phyloP scores from a whole-genome alignment of 768 basidiomycete genomes.

The Tulasnella sp. region DNA sequence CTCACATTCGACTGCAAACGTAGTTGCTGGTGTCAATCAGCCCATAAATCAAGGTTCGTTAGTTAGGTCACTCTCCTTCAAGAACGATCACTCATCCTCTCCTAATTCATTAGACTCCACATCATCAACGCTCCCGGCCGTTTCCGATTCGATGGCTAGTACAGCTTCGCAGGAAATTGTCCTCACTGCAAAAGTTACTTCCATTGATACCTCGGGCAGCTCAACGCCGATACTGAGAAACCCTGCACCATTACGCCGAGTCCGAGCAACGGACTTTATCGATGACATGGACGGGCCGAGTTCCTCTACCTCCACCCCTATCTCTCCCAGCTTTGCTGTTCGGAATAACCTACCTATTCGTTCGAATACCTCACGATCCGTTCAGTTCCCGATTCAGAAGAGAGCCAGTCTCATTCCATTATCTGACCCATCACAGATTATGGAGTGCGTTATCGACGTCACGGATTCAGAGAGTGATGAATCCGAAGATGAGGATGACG shows the following conservation, averaged over 20 bases:
- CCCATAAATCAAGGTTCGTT: not conserved
- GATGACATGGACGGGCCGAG: not conserved
- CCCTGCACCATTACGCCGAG: not conserved
- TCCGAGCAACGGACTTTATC: constrained; percentile 13
- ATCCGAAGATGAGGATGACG: constrained; percentile 10
- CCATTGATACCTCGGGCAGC: not conserved
- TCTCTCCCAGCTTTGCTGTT: not conserved
- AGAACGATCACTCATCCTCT: not conserved
- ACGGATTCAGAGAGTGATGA: no score
- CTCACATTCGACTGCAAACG: not conserved
- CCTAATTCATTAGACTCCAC: not conserved
- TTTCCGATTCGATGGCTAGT: not conserved
- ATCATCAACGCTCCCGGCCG: not conserved
- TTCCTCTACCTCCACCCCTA: not conserved
- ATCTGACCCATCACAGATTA: not conserved
- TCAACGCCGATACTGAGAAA: not conserved
- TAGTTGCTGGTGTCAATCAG: not conserved
- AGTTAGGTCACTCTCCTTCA: not conserved
- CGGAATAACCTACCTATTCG: no score
- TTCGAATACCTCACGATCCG: no score
- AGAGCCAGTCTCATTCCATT: no score
- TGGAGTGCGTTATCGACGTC: constrained; percentile 5
- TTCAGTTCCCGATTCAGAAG: no score
- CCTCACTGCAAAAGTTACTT: not conserved
- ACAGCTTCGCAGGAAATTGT: no score